These are phyloP conservation scores for Yueomyces sp. DNA, from an alignment of 805 yeast genomes.

Conservation along the genomic window DNA sequence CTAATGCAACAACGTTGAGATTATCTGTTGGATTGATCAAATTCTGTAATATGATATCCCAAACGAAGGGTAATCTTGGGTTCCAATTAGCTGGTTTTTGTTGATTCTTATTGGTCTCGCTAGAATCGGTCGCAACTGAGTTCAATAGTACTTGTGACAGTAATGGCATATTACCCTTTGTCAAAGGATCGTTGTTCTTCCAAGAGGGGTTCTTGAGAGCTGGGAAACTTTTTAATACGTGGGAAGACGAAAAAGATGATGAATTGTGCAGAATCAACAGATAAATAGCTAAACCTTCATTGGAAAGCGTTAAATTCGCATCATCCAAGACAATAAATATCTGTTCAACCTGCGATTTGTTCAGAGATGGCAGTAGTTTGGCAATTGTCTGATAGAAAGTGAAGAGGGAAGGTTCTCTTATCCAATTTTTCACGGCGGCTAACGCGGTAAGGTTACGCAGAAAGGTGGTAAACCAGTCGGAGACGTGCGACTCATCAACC, in stretches of 20 bases:
- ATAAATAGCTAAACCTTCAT: conserved; percentile 72
- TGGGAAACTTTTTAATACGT: conserved; percentile 4
- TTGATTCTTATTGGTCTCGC: conserved; percentile 17
- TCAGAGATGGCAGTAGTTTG: conserved; percentile 13
- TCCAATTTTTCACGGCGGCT: conserved; percentile 63
- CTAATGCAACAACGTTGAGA: conserved; percentile 4
- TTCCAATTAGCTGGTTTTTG: conserved; percentile 43
- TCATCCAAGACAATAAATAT: conserved; percentile 35
- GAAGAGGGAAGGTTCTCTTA: conserved; percentile 66
- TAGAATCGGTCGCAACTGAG: conserved; percentile 26
- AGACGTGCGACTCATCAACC: too few relatives aligned
- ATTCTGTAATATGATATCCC: conserved; percentile 46
- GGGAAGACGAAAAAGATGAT: conserved; percentile 1
- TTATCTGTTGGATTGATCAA: conserved; percentile 15
- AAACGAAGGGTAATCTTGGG: conserved; percentile 63
- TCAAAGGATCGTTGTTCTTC: conserved; percentile 62
- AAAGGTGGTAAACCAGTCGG: conserved; percentile 12
- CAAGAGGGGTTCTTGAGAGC: conserved; percentile 28
- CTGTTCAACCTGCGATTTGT: conserved; percentile 8
- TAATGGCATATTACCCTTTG: conserved; percentile 49
- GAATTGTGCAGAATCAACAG: neutral
- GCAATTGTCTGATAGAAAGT: conserved; percentile 48
- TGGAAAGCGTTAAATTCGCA: conserved; percentile 44
- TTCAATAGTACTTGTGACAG: conserved; percentile 56
- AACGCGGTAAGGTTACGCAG: conserved; percentile 39